Evolutionary conservation across 352 stramenopile species (phyloP).

Genomic region (Pythium sp.): DNA sequence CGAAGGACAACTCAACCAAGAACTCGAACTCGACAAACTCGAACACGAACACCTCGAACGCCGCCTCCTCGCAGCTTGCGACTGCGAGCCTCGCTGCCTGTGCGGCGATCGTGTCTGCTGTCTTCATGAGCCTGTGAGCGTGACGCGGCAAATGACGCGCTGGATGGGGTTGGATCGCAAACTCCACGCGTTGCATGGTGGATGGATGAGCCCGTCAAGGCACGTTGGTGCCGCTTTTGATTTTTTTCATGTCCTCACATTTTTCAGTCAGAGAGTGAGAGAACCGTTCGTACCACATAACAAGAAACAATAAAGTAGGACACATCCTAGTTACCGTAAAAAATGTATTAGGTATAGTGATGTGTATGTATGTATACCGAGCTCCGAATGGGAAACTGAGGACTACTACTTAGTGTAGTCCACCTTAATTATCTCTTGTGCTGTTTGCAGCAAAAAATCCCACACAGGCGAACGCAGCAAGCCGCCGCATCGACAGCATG

Average conservation of each 20-base stretch:
- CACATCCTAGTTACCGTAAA: neutral
- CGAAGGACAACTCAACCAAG: constrained; percentile 23
- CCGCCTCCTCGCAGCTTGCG: constrained; percentile 25
- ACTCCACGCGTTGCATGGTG: neutral
- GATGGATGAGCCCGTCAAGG: neutral
- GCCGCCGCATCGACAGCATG: neutral
- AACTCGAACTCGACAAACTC: constrained; percentile 16
- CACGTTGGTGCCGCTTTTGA: neutral
- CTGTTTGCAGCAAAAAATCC: neutral
- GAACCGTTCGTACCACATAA: constrained; percentile 2
- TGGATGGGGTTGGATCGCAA: neutral
- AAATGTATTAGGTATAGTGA: no score
- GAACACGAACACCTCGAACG: constrained; percentile 19
- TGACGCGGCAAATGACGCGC: neutral
- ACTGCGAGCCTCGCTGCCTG: constrained; percentile 29
- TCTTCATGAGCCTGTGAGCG: constrained; percentile 40
- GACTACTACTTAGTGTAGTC: neutral
- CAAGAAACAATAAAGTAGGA: constrained; percentile 5
- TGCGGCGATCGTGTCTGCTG: constrained; percentile 31
- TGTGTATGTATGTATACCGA: no score
- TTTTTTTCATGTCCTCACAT: constrained; percentile 5
- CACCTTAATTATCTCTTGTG: neutral
- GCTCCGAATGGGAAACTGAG: no score
- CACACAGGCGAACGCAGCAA: neutral
- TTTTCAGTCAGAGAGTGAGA: neutral